phyloP scores from a whole-genome alignment of 2,329 filamentous ascomycete genomes.

The Penicillium sclerotigenum region DNA sequence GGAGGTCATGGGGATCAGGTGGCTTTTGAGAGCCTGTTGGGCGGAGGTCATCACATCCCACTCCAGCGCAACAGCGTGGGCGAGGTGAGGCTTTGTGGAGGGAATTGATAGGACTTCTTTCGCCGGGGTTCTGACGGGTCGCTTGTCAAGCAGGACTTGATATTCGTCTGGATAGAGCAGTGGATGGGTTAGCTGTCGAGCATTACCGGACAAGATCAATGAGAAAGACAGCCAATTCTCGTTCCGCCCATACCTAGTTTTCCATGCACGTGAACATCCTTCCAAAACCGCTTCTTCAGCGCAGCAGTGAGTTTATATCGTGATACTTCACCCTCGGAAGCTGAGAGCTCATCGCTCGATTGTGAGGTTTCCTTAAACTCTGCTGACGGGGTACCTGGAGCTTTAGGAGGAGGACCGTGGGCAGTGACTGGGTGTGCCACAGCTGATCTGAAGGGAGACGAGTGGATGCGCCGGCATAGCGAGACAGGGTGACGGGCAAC shows the following conservation, averaged over 20 bases:
- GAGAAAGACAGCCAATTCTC: neutral
- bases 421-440: slow-evolving; percentile 58
- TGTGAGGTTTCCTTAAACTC: slow-evolving; percentile 49
- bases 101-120: slow-evolving; percentile 75
- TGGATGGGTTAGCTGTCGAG: slow-evolving; percentile 1
- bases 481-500: slow-evolving; percentile 15
- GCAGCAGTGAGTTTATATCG: slow-evolving; percentile 37
- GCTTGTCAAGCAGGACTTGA: slow-evolving; percentile 70
- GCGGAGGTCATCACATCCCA: slow-evolving; percentile 84
- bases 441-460: slow-evolving; percentile 42
- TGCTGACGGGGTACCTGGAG: slow-evolving; percentile 52
- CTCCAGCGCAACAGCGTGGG: slow-evolving; percentile 81
- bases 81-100: slow-evolving; percentile 72
- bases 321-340: slow-evolving; percentile 1
- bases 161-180: slow-evolving; percentile 44
- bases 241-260: slow-evolving; percentile 53
- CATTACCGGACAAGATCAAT: neutral
- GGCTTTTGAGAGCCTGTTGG: slow-evolving; percentile 78
- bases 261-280: slow-evolving; percentile 69
- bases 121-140: slow-evolving; percentile 71
- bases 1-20: slow-evolving; percentile 87
- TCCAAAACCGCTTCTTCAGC: slow-evolving; percentile 80
- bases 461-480: slow-evolving; percentile 34
- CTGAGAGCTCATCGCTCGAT: slow-evolving; percentile 35
- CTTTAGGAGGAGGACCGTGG: slow-evolving; percentile 58